These are phyloP conservation scores for Lecanicillium sp. DNA, from an alignment of 2,329 filamentous ascomycete genomes.

Conservation along the genomic window DNA sequence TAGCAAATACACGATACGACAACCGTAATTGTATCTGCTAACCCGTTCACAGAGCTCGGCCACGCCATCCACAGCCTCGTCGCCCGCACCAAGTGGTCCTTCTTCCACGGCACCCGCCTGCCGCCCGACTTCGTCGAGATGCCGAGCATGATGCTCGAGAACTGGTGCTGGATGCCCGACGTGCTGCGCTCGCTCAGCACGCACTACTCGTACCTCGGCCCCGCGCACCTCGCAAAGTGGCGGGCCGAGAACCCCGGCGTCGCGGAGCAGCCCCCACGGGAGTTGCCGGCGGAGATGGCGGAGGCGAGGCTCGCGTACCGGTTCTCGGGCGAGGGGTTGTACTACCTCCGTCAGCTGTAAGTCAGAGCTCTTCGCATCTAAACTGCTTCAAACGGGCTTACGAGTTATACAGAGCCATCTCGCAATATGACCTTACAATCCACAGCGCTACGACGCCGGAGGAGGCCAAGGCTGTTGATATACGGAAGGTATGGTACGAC, in stretches of 20 bases:
- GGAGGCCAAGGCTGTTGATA: constrained; percentile 1
- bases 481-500: constrained; percentile 9
- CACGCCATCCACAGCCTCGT: constrained; percentile 17
- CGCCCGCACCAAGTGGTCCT: constrained; percentile 7
- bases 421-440: constrained; percentile 12
- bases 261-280: not conserved
- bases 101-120: constrained; percentile 7
- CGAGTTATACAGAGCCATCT: not conserved
- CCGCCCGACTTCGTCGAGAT: constrained; percentile 16
- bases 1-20: not conserved
- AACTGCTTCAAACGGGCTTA: not conserved
- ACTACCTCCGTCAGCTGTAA: not conserved
- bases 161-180: constrained; percentile 15
- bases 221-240: constrained; percentile 7
- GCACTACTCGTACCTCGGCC: constrained; percentile 9
- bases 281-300: constrained; percentile 6
- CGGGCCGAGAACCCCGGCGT: not conserved
- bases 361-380: not conserved
- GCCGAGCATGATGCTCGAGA: constrained; percentile 15
- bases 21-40: not conserved
- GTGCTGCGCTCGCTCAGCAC: constrained; percentile 6
- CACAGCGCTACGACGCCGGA: constrained; percentile 2
- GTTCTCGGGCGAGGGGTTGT: not conserved
- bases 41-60: constrained; percentile 14
- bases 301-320: constrained; percentile 1